phyloP scores from a whole-genome alignment of 1,284 basidiomycete genomes.

The Filobasidium uniguttulatum region DNA sequence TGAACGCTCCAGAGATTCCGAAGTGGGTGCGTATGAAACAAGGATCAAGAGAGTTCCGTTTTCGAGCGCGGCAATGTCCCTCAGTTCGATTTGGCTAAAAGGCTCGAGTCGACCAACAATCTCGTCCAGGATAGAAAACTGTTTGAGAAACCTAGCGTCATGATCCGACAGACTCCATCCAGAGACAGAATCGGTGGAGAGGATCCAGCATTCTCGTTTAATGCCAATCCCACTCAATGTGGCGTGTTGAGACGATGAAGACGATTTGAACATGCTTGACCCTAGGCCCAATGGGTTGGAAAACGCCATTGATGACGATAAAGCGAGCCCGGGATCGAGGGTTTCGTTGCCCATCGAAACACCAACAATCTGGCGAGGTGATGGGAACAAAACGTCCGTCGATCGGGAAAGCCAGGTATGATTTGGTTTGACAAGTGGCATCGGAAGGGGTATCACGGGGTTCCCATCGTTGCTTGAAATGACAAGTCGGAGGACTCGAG shows the following conservation, averaged over 20 bases:
- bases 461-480: not conserved
- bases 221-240: not conserved
- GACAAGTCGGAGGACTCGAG: not conserved
- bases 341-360: not conserved
- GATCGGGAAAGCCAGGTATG: not conserved
- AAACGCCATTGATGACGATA: not conserved
- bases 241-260: not conserved
- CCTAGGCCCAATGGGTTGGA: not conserved
- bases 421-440: not conserved
- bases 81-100: not conserved
- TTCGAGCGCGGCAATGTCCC: not conserved
- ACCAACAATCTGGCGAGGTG: not conserved
- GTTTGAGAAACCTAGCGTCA: not conserved
- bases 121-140: not conserved
- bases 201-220: not conserved
- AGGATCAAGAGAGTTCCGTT: not conserved
- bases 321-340: not conserved
- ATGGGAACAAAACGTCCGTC: not conserved
- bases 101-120: not conserved
- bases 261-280: not conserved
- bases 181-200: not conserved
- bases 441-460: not conserved
- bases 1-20: no score
- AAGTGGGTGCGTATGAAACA: not conserved
- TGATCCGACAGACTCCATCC: not conserved